Evolutionary conservation across 768 basidiomycete species (phyloP).

Genomic region (Lentinula sp.): DNA sequence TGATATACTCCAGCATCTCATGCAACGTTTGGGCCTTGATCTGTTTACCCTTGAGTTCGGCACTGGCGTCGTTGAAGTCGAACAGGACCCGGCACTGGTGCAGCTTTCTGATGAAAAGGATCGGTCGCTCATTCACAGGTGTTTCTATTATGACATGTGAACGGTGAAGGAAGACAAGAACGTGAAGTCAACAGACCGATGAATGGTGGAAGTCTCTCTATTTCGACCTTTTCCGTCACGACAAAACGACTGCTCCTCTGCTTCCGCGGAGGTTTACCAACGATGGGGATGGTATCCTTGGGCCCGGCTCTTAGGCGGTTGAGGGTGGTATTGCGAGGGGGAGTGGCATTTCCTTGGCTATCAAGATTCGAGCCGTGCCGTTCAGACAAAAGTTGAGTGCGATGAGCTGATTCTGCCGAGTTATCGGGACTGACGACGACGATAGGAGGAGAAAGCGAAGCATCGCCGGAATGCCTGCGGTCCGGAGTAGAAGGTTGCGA

Average conservation of each 20-base stretch:
- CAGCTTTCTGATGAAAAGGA: slow-evolving; percentile 90
- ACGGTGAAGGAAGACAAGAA: slow-evolving; percentile 2
- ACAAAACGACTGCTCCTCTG: slow-evolving; percentile 97
- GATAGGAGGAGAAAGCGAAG: slow-evolving; percentile 68
- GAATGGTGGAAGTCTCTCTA: slow-evolving; percentile 90
- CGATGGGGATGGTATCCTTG: slow-evolving; percentile 95
- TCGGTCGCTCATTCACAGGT: slow-evolving; percentile 78
- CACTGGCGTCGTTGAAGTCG: slow-evolving; percentile 97
- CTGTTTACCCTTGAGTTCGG: slow-evolving; percentile 95
- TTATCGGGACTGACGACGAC: slow-evolving; percentile 81
- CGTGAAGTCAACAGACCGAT: slow-evolving; percentile 47
- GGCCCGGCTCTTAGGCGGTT: slow-evolving; percentile 76
- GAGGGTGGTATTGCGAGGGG: slow-evolving; percentile 63
- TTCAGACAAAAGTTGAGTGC: slow-evolving; percentile 37
- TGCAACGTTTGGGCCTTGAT: slow-evolving; percentile 97
- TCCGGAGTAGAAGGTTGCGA: slow-evolving; percentile 40
- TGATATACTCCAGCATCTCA: slow-evolving; percentile 99
- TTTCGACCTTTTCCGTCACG: slow-evolving; percentile 92
- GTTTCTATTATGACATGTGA: slow-evolving; percentile 57
- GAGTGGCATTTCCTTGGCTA: slow-evolving; percentile 39
- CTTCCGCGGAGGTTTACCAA: slow-evolving; percentile 94
- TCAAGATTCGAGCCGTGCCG: slow-evolving; percentile 43
- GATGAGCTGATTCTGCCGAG: slow-evolving; percentile 39
- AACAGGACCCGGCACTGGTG: slow-evolving; percentile 96
- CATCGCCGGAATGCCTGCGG: slow-evolving; percentile 49